These are phyloP conservation scores for Colletotrichum melonis DNA, from an alignment of 2,329 filamentous ascomycete genomes.

Conservation along the genomic window DNA sequence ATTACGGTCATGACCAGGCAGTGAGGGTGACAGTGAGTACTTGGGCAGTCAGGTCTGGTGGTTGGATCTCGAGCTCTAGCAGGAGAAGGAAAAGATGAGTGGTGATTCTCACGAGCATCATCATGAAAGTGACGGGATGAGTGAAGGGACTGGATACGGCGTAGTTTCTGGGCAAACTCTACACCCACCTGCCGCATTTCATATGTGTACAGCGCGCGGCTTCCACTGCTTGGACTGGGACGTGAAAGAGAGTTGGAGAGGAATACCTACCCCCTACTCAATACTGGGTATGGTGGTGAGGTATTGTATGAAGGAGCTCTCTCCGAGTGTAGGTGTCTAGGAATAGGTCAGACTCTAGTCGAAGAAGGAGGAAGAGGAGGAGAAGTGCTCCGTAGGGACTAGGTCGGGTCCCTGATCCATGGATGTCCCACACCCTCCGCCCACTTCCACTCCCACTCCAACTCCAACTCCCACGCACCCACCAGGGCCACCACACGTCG, in stretches of 20 bases:
- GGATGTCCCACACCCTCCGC: not conserved
- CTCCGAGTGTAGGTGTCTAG: not conserved
- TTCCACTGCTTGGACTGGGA: no score
- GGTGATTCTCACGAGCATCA: slow-evolving; percentile 1
- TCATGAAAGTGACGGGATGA: not conserved
- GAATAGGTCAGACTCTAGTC: not conserved
- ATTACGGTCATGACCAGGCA: no score
- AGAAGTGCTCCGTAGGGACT: not conserved
- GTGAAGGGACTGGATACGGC: not conserved
- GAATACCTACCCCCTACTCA: no score
- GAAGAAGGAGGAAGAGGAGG: not conserved
- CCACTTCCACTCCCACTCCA: slow-evolving; percentile 24
- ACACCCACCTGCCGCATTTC: slow-evolving; percentile 33
- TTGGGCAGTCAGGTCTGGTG: not conserved
- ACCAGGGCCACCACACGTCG: slow-evolving; percentile 5
- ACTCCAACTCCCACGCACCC: slow-evolving; percentile 29
- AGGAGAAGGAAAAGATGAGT: slow-evolving; percentile 2
- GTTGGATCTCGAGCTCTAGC: not conserved
- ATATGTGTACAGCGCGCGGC: not conserved
- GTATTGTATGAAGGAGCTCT: not conserved
- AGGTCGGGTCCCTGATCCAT: slow-evolving; percentile 4
- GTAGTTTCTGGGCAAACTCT: not conserved
- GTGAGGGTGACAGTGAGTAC: not conserved
- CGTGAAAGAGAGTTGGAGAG: not conserved
- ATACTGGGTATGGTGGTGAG: no score